phyloP scores from a whole-genome alignment of 768 basidiomycete species.

The Suillus placidus region DNA sequence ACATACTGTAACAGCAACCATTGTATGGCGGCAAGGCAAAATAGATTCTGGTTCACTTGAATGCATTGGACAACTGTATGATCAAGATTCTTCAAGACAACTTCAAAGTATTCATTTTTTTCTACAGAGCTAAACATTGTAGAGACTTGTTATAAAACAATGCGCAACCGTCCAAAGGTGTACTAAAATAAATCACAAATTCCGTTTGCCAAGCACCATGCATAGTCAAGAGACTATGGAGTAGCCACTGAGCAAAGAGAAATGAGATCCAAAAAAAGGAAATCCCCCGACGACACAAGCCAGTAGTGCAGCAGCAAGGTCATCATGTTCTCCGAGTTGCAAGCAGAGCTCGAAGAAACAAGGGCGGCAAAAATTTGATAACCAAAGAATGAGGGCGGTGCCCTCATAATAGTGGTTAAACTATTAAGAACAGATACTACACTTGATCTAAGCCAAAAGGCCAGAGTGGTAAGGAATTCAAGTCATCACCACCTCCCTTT shows the following conservation, averaged over 20 bases:
- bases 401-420: conserved; percentile 62
- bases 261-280: neutral
- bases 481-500: fast-evolving
- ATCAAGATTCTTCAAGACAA: no score
- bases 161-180: no score
- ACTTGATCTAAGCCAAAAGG: conserved; percentile 55
- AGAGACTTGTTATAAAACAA: no score
- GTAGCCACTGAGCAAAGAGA: neutral
- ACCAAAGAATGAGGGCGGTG: conserved; percentile 50
- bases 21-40: neutral
- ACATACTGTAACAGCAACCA: neutral
- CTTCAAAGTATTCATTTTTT: no score
- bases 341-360: conserved; percentile 44
- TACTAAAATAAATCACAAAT: neutral
- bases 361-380: conserved; percentile 59
- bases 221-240: neutral
- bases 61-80: no score
- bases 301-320: conserved; percentile 42
- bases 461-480: conserved; percentile 38
- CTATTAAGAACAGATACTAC: conserved; percentile 84
- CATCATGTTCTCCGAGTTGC: conserved; percentile 43
- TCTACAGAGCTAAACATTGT: no score
- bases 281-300: conserved; percentile 68
- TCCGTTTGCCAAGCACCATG: neutral
- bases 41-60: neutral